Percentiles rank a stretch among this genome's conserved stretches.
Conservation (phyloP, 2,329 filamentous ascomycete genomes). For the Ophiostoma quercus region DNA sequence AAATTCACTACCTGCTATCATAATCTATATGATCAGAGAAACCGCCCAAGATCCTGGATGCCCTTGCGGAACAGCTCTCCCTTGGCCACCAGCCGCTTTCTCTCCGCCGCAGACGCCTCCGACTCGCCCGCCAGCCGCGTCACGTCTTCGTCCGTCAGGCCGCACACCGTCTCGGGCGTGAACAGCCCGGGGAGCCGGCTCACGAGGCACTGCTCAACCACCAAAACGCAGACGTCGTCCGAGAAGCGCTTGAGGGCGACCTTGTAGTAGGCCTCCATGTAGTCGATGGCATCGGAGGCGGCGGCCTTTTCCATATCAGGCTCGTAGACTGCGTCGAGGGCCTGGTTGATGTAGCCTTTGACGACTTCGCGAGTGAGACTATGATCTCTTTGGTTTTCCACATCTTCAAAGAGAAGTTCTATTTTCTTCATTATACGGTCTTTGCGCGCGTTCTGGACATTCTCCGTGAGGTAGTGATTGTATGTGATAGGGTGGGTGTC, state of each 20-base stretch:
- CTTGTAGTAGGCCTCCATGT: conserved; percentile 4
- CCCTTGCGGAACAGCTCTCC: neutral
- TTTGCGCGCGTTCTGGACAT: neutral
- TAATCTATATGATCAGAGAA: neutral
- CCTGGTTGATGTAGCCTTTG: neutral
- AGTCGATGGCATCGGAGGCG: neutral
- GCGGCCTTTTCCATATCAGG: neutral
- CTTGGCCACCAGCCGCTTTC: neutral
- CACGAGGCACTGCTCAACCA: neutral
- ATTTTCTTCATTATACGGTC: neutral
- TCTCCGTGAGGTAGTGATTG: neutral
- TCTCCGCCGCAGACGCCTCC: neutral
- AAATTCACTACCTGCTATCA: too few relatives aligned
- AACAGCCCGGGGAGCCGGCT: neutral
- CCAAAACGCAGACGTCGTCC: neutral
- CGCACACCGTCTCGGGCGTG: neutral
- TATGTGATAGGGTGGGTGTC: neutral
- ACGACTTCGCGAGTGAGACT: too few relatives aligned
- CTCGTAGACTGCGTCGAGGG: neutral
- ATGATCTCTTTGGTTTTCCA: too few relatives aligned
- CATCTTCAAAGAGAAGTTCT: neutral
- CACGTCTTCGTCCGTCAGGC: neutral
- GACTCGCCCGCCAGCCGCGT: neutral
- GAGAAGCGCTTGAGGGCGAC: neutral
- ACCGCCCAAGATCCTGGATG: neutral